Evolutionary conservation across 164 flowering plant species (phyloP).

Genomic region (Chloranthus sessilifolius): DNA sequence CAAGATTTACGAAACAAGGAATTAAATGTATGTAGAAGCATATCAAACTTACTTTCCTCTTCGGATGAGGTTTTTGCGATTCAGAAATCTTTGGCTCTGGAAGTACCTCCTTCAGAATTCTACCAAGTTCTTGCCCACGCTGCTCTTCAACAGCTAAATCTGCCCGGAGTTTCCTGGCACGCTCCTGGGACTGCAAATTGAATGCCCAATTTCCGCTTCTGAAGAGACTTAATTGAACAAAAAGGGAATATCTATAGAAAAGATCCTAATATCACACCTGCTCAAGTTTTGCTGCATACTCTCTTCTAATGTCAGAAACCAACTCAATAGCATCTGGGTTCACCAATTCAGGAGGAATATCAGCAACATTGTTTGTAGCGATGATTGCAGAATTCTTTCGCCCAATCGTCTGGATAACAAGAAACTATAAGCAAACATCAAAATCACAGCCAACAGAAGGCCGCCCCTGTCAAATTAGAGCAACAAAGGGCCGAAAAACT

Average conservation of each 20-base stretch:
- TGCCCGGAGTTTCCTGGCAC: constrained; percentile 64
- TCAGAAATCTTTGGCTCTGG: constrained; percentile 48
- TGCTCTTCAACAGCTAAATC: constrained; percentile 83
- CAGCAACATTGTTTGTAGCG: constrained; percentile 23
- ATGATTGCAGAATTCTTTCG: constrained; percentile 23
- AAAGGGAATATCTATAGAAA: background rate
- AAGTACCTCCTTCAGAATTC: constrained; percentile 62
- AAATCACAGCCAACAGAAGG: too few species aligned
- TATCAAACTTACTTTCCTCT: constrained; percentile 37
- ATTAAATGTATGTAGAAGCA: background rate
- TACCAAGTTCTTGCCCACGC: constrained; percentile 58
- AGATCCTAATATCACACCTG: constrained; percentile 32
- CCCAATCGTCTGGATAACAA: constrained; percentile 36
- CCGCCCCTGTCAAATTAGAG: too few species aligned
- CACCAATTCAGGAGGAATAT: constrained; percentile 43
- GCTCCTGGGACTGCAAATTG: constrained; percentile 61
- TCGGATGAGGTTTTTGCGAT: constrained; percentile 38
- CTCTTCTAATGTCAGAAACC: constrained; percentile 57
- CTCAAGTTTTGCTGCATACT: constrained; percentile 61
- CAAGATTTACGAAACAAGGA: too few species aligned
- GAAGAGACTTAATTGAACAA: background rate
- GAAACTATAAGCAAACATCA: background rate
- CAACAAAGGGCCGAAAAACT: too few species aligned
- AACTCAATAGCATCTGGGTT: constrained; percentile 52
- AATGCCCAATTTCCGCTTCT: background rate